These are phyloP conservation scores for Teratosphaeriaceae sp. DNA, from an alignment of 2,329 filamentous ascomycete species.

Conservation along the genomic window DNA sequence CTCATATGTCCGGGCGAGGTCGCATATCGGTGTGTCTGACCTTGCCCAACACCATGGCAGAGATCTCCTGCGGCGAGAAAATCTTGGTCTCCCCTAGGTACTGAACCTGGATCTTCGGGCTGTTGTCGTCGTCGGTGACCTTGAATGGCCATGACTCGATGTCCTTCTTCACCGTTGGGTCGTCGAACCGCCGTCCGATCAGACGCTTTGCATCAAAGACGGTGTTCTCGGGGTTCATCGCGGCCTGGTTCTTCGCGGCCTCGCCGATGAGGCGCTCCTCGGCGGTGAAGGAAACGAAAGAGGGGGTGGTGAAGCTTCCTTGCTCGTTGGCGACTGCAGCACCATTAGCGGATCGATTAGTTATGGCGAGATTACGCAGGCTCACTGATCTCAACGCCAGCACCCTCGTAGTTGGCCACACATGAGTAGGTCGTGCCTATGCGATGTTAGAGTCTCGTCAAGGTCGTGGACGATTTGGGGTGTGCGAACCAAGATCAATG, in stretches of 20 bases:
- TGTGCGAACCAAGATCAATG: slow-evolving; percentile 85
- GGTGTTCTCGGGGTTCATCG: slow-evolving; percentile 98
- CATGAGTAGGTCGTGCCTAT: slow-evolving; percentile 99
- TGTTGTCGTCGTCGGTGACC: slow-evolving; percentile 82
- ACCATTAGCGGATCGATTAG: slow-evolving; percentile 8
- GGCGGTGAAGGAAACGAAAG: slow-evolving; percentile 97
- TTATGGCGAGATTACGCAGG: slow-evolving; percentile 18
- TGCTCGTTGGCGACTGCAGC: slow-evolving; percentile 84
- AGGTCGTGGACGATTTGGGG: slow-evolving; percentile 29
- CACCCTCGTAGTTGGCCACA: slow-evolving; percentile 98
- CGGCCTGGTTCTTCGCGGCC: slow-evolving; percentile 99
- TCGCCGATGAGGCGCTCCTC: slow-evolving; percentile 99
- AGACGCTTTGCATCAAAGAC: slow-evolving; percentile 99
- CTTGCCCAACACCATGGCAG: slow-evolving; percentile 97
- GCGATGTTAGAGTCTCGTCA: slow-evolving; percentile 20
- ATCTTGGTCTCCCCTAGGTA: slow-evolving; percentile 92
- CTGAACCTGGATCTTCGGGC: slow-evolving; percentile 88
- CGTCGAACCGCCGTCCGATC: slow-evolving; percentile 92
- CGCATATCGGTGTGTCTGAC: slow-evolving; percentile 43
- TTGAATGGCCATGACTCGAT: slow-evolving; percentile 99
- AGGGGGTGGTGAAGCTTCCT: slow-evolving; percentile 97
- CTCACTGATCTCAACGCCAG: slow-evolving; percentile 97
- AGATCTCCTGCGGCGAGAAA: slow-evolving; percentile 98
- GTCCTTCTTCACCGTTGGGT: slow-evolving; percentile 97
- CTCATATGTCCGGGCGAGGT: background rate